Base-by-base conservation (phyloP, 805 yeast genomes). In the Ogataea trehaloabstinens region DNA sequence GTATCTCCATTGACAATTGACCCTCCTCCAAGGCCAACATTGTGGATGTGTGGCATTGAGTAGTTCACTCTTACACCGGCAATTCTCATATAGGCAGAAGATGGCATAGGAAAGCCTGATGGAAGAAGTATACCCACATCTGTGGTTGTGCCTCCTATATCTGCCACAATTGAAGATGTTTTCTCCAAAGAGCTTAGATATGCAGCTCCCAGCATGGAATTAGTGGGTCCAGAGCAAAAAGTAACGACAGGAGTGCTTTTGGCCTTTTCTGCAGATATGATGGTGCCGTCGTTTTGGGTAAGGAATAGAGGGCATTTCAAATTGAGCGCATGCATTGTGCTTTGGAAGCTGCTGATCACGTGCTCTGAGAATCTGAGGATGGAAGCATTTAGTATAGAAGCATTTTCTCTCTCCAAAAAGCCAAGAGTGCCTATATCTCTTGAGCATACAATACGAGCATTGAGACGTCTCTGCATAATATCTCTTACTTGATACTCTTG, bases 1-100 rank as follows among this genome's bases (percentile, higher is more conserved):
- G 60, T 52, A 5, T 65, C 35, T 2, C 34, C 31, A 32, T 64
- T 47, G 3, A 71, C 70, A 19, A 67, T 57, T 3, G 76, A 71
- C 3, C 76, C 76, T 40, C 76, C 76, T 32, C 77, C 76, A 3
- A 71, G 57, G 5, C 77, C 77, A 38, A 72, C 64, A 42, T 67
- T 61, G 40, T 68, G 69, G 4, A 69, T 71, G 21, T 70, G 74
- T 6, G 76, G 75, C 75, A 70, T 71, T 6, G 74, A 63, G 39
- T 68, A 69, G 49, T 68, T 71, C 62, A 68, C 70, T 35, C 71
- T 50, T 7, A 71, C 76, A 25, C 74, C 76, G 13, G 74, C 75
- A 20, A 71, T 64, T 18, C 43, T 44, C 5, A 70, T 58, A 42
- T 62, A 63, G 4, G 73, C 58, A 1, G 74, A 62, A 4, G 71